phyloP scores from a whole-genome alignment of 176 grass and related monocot genomes.

The Otatea glauca region DNA sequence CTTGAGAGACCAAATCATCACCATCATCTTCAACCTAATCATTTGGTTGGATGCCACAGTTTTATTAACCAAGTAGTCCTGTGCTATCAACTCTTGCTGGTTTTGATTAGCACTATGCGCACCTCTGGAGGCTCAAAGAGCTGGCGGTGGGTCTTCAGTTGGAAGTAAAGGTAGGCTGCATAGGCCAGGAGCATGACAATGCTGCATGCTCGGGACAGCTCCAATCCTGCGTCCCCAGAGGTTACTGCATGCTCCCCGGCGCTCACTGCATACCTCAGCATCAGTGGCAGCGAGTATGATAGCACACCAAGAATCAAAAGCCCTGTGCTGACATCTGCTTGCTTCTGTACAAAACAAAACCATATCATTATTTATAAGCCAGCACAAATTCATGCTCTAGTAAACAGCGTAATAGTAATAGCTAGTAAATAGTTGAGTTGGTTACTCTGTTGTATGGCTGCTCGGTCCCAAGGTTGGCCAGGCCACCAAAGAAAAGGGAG shows the following conservation, averaged over 20 bases:
- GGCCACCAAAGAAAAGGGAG: constrained; percentile 76
- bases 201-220: constrained; percentile 77
- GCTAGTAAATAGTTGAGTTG: not conserved
- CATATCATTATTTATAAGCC: not conserved
- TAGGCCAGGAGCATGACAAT: constrained; percentile 85
- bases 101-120: constrained; percentile 26
- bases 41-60: not conserved
- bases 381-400: not conserved
- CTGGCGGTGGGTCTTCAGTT: constrained; percentile 86
- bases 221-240: constrained; percentile 48
- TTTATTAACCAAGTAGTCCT: not conserved
- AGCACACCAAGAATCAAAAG: constrained; percentile 76
- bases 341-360: constrained; percentile 56
- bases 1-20: constrained; percentile 62
- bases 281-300: constrained; percentile 70
- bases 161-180: constrained; percentile 83
- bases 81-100: not conserved
- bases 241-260: constrained; percentile 29
- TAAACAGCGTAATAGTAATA: not conserved
- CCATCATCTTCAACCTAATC: constrained; percentile 58
- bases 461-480: constrained; percentile 66
- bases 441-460: constrained; percentile 58
- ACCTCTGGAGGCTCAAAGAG: constrained; percentile 82
- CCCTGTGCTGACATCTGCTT: constrained; percentile 77
- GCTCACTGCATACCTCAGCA: constrained; percentile 66